phyloP scores from a whole-genome alignment of 371 early-diverging fungal genomes.

The Chytridiales sp. region DNA sequence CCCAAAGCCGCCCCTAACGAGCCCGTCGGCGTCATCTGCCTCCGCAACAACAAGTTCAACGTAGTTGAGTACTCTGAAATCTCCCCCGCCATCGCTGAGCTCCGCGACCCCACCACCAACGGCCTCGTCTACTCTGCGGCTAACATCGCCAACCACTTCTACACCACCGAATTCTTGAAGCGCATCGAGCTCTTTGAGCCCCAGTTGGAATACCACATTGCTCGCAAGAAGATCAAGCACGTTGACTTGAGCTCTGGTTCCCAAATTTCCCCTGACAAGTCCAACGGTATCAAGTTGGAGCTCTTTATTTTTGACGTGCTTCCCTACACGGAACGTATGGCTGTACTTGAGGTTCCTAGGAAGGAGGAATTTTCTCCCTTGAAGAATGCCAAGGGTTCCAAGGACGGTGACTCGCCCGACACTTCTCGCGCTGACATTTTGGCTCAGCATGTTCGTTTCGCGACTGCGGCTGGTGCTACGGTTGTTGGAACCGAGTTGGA shows the following conservation, averaged over 20 bases:
- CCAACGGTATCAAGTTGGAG: constrained; percentile 97
- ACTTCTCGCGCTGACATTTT: constrained; percentile 87
- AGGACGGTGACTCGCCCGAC: constrained; percentile 84
- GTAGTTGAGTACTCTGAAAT: constrained; percentile 98
- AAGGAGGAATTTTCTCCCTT: constrained; percentile 96
- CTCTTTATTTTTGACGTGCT: constrained; percentile 96
- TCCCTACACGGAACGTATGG: constrained; percentile 81
- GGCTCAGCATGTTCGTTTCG: constrained; percentile 80
- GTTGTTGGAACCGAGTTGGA: constrained; percentile 71
- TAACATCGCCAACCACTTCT: constrained; percentile 98
- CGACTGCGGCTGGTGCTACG: constrained; percentile 81
- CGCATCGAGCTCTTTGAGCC: constrained; percentile 77
- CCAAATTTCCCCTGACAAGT: constrained; percentile 64
- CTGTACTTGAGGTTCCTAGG: constrained; percentile 89
- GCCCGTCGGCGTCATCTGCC: constrained; percentile 92
- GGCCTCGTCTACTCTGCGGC: constrained; percentile 81
- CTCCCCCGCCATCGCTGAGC: constrained; percentile 56
- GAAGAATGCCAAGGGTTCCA: constrained; percentile 93
- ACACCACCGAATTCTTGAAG: constrained; percentile 86
- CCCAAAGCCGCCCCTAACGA: constrained; percentile 81
- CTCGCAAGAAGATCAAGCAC: constrained; percentile 95
- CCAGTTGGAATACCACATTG: constrained; percentile 90
- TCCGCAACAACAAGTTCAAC: constrained; percentile 74
- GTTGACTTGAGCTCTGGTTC: constrained; percentile 78
- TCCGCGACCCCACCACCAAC: constrained; percentile 54